These are phyloP conservation scores for Coffea eugenioides DNA, from an alignment of 257 asterid species.

Conservation along the genomic window DNA sequence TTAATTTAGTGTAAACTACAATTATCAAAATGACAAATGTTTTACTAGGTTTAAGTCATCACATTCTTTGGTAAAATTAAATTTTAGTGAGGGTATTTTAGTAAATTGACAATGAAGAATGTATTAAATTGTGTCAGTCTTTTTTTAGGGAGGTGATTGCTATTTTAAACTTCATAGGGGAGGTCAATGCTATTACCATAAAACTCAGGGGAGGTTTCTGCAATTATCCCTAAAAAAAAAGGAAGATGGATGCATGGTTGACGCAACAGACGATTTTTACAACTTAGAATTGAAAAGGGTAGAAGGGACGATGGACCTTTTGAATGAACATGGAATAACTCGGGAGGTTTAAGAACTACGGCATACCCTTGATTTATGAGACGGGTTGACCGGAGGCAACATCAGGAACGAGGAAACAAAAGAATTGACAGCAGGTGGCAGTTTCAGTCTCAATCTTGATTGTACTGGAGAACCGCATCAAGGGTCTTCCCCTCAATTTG, in stretches of 20 bases:
- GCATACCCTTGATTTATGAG: not conserved
- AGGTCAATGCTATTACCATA: too few species aligned
- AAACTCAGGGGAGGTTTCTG: too few species aligned
- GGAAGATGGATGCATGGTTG: not conserved
- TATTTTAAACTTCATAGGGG: too few species aligned
- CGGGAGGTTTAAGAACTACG: not conserved
- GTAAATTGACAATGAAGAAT: too few species aligned
- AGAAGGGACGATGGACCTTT: not conserved
- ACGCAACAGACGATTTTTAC: not conserved
- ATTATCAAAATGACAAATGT: too few species aligned
- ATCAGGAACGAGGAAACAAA: not conserved
- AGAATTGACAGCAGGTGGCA: slow-evolving; percentile 1
- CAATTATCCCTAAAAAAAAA: too few species aligned
- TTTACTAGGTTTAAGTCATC: too few species aligned
- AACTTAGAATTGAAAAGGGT: not conserved
- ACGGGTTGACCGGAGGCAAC: slow-evolving; percentile 5
- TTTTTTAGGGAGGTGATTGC: too few species aligned
- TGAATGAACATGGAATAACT: not conserved
- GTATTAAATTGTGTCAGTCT: too few species aligned
- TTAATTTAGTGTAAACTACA: too few species aligned
- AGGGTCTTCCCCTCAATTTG: not conserved
- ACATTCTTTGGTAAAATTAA: too few species aligned
- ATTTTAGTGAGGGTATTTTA: too few species aligned
- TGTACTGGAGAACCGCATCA: not conserved
- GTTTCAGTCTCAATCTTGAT: not conserved